Conservation (phyloP, 2,329 filamentous ascomycete genomes). For the Beauveria scarabaeidicola region DNA sequence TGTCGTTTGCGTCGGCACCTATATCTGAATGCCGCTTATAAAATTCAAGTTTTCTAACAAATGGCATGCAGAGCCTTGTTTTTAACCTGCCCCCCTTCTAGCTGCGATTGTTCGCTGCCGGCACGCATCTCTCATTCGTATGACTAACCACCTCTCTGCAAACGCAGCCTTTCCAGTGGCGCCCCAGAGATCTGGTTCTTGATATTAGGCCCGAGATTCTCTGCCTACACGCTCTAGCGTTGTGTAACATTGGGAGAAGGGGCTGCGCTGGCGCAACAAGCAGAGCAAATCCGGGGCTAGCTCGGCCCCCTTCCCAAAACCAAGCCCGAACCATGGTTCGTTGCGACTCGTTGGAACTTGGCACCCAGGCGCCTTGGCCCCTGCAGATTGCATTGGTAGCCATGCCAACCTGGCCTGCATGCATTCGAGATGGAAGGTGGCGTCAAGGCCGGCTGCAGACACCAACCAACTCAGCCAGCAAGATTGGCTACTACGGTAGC, state of each 20-base stretch:
- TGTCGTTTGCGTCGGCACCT: background rate
- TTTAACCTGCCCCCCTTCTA: background rate
- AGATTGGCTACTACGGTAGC: background rate
- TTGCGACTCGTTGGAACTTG: background rate
- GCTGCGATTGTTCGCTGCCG: too few species aligned
- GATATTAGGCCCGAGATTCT: background rate
- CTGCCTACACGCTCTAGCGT: background rate
- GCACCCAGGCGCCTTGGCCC: background rate
- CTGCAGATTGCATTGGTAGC: conserved; percentile 7
- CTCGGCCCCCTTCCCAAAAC: background rate
- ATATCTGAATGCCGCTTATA: background rate
- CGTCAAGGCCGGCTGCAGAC: background rate
- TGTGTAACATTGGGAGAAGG: background rate
- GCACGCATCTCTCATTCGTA: background rate
- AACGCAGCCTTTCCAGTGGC: background rate
- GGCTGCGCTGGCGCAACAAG: background rate
- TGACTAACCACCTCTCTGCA: background rate
- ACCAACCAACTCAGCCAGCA: background rate
- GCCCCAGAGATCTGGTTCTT: conserved; percentile 1
- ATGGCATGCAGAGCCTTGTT: background rate
- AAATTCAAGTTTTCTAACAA: background rate
- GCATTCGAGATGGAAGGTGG: conserved; percentile 8
- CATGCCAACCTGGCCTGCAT: conserved; percentile 6
- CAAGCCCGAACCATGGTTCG: background rate
- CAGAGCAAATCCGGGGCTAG: background rate